A percentile compares a stretch with the other conserved stretches of the same genome.
Conservation (phyloP, 176 grass and related monocot genomes). For the Aegilops longissima region DNA sequence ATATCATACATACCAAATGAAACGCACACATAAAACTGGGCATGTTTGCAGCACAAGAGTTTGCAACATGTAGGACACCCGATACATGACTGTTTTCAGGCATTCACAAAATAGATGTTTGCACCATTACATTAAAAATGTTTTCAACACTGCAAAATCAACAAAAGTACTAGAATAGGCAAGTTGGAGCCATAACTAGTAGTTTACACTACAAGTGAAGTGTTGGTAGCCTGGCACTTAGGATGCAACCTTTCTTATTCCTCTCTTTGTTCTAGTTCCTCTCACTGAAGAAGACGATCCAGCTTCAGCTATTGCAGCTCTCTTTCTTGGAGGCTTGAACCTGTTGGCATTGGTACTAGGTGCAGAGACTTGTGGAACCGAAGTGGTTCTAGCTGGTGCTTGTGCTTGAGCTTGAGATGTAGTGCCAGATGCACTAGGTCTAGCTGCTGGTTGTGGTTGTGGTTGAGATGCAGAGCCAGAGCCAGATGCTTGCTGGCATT, state of each 20-base stretch:
- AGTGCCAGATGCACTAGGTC: background rate
- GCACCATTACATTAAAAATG: background rate
- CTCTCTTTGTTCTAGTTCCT: background rate
- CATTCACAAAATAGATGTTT: background rate
- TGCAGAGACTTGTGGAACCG: no score
- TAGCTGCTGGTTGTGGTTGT: background rate
- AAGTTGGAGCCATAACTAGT: background rate
- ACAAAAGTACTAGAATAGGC: background rate
- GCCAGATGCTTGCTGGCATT: background rate
- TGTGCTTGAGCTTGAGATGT: background rate
- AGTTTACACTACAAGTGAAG: background rate
- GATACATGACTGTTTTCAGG: background rate
- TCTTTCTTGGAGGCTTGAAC: background rate
- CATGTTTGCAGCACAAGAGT: no score
- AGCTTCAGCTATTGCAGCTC: background rate
- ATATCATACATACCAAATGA: no score
- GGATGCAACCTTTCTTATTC: background rate
- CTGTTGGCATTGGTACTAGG: background rate
- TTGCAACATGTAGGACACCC: background rate
- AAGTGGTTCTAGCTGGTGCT: background rate
- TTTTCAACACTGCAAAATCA: background rate
- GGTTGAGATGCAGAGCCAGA: background rate
- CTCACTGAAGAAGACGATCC: no score
- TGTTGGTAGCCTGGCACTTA: background rate
- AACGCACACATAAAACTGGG: no score